Conservation (phyloP, 345 rosid species). For the Conringia planisiliqua region DNA sequence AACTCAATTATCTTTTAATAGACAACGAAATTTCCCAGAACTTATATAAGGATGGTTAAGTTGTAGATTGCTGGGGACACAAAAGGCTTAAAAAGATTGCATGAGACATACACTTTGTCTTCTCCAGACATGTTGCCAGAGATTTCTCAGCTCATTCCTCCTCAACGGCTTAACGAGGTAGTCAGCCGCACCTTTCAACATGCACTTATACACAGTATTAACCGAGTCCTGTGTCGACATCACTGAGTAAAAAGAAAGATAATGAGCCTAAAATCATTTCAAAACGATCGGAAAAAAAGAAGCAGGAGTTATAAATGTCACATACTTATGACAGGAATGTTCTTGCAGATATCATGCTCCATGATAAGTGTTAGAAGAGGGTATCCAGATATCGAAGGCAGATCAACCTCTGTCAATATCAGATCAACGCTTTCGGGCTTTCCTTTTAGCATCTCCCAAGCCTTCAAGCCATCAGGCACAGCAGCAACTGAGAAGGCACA, state of each 20-base stretch:
- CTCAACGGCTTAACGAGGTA: constrained; percentile 94
- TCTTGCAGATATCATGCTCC: constrained; percentile 92
- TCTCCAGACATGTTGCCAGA: constrained; percentile 99
- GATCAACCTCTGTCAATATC: constrained; percentile 84
- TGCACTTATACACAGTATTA: constrained; percentile 82
- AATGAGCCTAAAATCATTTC: not conserved
- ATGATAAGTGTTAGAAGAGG: constrained; percentile 77
- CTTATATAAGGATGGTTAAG: constrained; percentile 6
- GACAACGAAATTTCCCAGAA: constrained; percentile 35
- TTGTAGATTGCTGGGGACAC: not conserved
- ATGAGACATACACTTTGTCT: constrained; percentile 66
- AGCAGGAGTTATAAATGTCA: not conserved
- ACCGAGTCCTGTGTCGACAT: constrained; percentile 88
- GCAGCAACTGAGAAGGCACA: constrained; percentile 52
- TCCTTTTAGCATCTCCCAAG: constrained; percentile 89
- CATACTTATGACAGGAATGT: constrained; percentile 92
- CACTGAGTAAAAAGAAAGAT: constrained; percentile 49
- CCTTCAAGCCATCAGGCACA: constrained; percentile 84
- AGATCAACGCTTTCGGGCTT: constrained; percentile 62
- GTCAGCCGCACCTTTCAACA: constrained; percentile 92
- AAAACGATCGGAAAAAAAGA: not conserved
- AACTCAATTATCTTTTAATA: constrained; percentile 14
- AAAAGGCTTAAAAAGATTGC: not conserved
- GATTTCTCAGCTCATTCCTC: constrained; percentile 84
- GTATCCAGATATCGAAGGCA: constrained; percentile 85